Conservation (phyloP, 495 filamentous ascomycete species). For the Penicillium simplicissimum region DNA sequence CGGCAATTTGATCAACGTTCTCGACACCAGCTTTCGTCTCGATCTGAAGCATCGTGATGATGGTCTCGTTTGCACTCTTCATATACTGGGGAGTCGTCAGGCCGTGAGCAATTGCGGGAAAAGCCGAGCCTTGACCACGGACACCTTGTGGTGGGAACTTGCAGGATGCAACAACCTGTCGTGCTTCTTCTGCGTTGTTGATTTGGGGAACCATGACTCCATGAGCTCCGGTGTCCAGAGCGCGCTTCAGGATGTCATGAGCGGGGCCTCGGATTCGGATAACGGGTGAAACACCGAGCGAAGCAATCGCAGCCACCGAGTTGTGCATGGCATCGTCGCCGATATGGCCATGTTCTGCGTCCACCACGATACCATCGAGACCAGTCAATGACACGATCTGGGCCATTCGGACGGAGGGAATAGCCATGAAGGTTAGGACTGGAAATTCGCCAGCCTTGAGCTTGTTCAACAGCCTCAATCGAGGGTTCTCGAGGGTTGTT, state of each 20-base stretch:
- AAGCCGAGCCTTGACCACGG: slow-evolving; percentile 46
- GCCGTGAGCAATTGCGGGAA: slow-evolving; percentile 31
- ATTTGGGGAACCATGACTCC: slow-evolving; percentile 50
- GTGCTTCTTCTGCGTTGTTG: slow-evolving; percentile 54
- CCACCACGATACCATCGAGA: slow-evolving; percentile 37
- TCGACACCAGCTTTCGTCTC: slow-evolving; percentile 34
- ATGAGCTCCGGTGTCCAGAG: slow-evolving; percentile 67
- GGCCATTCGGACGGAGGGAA: slow-evolving; percentile 39
- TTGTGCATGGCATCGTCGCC: slow-evolving; percentile 80
- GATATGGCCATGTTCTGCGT: slow-evolving; percentile 32
- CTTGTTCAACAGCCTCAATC: slow-evolving; percentile 39
- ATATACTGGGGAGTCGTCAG: slow-evolving; percentile 36
- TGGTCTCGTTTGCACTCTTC: slow-evolving; percentile 35
- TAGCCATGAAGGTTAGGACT: slow-evolving; percentile 41
- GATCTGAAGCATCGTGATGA: slow-evolving; percentile 37
- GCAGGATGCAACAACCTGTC: slow-evolving; percentile 57
- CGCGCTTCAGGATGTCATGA: slow-evolving; percentile 71
- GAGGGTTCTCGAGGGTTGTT: slow-evolving; percentile 37
- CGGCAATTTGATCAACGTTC: slow-evolving; percentile 33
- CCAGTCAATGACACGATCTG: slow-evolving; percentile 42
- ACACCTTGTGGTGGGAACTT: slow-evolving; percentile 67
- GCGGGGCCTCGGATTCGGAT: slow-evolving; percentile 67
- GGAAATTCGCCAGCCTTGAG: slow-evolving; percentile 34
- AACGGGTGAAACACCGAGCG: slow-evolving; percentile 63
- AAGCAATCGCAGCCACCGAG: slow-evolving; percentile 69